A percentile compares a stretch with the other conserved stretches of the same genome.
Conservation (phyloP, 2,329 filamentous ascomycete genomes). For the Tolypocladium paradoxum region DNA sequence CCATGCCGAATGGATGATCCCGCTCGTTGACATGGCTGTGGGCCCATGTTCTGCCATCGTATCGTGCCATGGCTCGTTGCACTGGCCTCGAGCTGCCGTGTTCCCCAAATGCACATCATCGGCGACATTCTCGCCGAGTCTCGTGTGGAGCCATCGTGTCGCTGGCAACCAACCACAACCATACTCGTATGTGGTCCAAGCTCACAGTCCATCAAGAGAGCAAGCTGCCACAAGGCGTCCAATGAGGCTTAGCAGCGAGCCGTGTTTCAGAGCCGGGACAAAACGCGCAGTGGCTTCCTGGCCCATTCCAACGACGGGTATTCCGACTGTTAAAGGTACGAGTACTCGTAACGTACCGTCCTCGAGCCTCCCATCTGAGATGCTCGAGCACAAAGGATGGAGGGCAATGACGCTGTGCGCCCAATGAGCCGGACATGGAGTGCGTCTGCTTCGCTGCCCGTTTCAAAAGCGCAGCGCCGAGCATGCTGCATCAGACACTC, state of each 20-base stretch:
- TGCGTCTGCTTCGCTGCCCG: background rate
- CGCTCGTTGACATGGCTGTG: background rate
- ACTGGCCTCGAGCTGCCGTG: background rate
- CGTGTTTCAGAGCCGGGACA: background rate
- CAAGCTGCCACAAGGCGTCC: no score
- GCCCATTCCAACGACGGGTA: background rate
- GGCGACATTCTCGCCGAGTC: background rate
- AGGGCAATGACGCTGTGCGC: background rate
- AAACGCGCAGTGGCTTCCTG: background rate
- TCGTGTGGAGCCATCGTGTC: background rate
- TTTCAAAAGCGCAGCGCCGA: background rate
- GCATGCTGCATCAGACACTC: background rate
- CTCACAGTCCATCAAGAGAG: background rate
- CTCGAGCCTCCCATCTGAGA: background rate
- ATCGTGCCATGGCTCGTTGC: background rate
- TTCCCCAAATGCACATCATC: background rate
- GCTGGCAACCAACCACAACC: background rate
- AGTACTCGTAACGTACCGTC: no score
- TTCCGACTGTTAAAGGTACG: background rate
- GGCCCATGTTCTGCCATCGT: background rate
- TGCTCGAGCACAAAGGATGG: background rate
- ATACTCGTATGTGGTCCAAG: background rate
- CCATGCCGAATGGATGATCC: background rate
- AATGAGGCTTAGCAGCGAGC: background rate
- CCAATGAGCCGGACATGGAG: background rate